phyloP scores from a whole-genome alignment of 2,329 filamentous ascomycete species.

The Aspergillus unguis region DNA sequence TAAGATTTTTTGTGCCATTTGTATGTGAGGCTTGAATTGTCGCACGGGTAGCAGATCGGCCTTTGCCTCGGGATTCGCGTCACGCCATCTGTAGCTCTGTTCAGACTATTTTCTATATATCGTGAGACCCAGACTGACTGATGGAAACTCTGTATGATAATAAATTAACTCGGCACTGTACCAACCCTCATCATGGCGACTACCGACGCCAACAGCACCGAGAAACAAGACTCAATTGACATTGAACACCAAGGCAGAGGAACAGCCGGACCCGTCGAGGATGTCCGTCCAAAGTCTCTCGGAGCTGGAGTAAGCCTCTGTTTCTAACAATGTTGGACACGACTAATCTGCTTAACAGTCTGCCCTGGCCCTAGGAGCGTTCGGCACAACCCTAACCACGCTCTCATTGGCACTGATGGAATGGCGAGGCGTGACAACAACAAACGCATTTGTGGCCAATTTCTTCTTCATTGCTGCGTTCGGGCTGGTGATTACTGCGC shows the following conservation, averaged over 20 bases:
- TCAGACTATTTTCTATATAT: neutral
- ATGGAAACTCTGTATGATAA: too few species aligned
- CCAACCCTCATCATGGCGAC: neutral
- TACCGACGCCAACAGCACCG: neutral
- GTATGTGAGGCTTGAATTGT: too few species aligned
- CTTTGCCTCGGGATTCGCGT: too few species aligned
- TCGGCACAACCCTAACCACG: constrained; percentile 54
- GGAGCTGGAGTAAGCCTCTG: neutral
- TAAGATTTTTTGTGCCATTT: neutral
- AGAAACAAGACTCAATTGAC: neutral
- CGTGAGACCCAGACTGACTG: neutral
- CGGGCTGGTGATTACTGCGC: constrained; percentile 53
- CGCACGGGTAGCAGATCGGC: too few species aligned
- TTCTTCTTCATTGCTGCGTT: constrained; percentile 54
- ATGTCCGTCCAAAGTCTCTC: neutral
- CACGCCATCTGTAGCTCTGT: neutral
- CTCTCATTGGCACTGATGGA: constrained; percentile 56
- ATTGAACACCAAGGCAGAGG: neutral
- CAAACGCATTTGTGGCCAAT: constrained; percentile 54
- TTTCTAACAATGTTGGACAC: neutral
- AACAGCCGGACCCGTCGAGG: neutral
- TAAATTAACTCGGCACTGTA: neutral
- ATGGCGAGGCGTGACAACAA: constrained; percentile 50
- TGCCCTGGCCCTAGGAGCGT: constrained; percentile 50
- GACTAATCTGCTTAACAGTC: neutral